Evolutionary conservation across 2,329 filamentous ascomycete genomes (phyloP).

Genomic region (Ophiostoma himal-ulmi): DNA sequence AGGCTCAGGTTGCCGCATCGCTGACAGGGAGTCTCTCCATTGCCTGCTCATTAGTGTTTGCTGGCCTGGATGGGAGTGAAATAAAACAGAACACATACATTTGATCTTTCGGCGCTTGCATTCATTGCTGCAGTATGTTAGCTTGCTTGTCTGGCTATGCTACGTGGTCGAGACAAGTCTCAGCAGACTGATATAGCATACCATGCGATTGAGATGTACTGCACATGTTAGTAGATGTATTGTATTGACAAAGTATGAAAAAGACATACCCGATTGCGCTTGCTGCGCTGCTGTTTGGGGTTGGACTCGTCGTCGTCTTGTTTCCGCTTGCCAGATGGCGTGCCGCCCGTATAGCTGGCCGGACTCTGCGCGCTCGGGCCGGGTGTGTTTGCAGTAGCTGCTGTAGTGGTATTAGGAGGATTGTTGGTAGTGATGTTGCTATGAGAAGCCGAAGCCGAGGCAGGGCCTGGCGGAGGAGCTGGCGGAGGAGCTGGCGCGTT

Average conservation of each 20-base stretch:
- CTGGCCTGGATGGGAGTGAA: background rate
- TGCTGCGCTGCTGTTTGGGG: slow-evolving; percentile 52
- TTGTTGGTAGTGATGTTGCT: background rate
- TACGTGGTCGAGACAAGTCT: background rate
- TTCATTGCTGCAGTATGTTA: slow-evolving; percentile 42
- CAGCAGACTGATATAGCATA: slow-evolving; percentile 29
- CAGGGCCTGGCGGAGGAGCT: background rate
- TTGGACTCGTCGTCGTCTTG: slow-evolving; percentile 38
- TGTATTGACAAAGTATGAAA: background rate
- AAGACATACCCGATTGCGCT: slow-evolving; percentile 51
- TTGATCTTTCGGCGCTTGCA: slow-evolving; percentile 41
- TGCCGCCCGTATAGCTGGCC: slow-evolving; percentile 7
- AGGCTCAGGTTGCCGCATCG: slow-evolving; percentile 64
- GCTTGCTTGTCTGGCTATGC: background rate
- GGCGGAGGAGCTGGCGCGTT: background rate
- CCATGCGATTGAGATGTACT: slow-evolving; percentile 60
- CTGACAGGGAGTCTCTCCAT: slow-evolving; percentile 62
- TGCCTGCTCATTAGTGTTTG: slow-evolving; percentile 32
- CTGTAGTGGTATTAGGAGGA: background rate
- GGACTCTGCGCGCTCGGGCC: background rate
- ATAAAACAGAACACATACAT: slow-evolving; percentile 27
- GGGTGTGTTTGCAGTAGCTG: background rate
- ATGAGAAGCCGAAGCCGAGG: background rate
- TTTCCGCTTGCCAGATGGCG: slow-evolving; percentile 31
- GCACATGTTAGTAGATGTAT: background rate